Percentiles rank a stretch among this genome's conserved stretches.
phyloP scores from a whole-genome alignment of 1,284 basidiomycete species.

The Apiotrichum montevideense region DNA sequence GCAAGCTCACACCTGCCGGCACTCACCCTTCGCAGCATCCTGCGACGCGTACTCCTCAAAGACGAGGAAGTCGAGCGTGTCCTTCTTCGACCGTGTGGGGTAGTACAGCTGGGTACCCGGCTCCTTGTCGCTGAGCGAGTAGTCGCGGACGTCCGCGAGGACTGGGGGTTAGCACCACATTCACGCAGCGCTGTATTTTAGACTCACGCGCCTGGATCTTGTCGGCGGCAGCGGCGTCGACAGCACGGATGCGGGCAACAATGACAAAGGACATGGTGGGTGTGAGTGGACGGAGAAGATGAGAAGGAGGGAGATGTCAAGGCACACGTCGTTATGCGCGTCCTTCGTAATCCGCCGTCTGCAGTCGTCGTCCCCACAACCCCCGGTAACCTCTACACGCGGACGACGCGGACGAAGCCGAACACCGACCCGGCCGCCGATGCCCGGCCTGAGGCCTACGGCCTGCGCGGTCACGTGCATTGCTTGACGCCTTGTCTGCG shows the following conservation, averaged over 20 bases:
- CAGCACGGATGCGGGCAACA: slow-evolving; percentile 4
- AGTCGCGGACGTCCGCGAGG: slow-evolving; percentile 9
- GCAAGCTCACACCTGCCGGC: not conserved
- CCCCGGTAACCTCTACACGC: no score
- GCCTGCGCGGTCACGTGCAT: no score
- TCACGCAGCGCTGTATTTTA: no score
- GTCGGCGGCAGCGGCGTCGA: slow-evolving; percentile 6
- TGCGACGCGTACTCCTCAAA: slow-evolving; percentile 15
- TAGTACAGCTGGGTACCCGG: slow-evolving; percentile 10
- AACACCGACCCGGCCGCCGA: no score
- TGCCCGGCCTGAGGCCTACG: no score
- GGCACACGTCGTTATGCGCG: no score
- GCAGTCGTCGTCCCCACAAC: no score
- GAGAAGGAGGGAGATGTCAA: no score
- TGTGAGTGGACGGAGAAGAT: not conserved
- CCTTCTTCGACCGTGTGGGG: slow-evolving; percentile 3
- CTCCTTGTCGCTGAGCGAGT: slow-evolving; percentile 8
- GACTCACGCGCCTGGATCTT: slow-evolving; percentile 11
- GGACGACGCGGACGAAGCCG: no score
- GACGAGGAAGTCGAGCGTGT: slow-evolving; percentile 12
- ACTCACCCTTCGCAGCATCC: slow-evolving; percentile 11
- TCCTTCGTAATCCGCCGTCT: no score
- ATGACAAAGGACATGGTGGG: slow-evolving; percentile 8
- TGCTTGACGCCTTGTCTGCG: no score
- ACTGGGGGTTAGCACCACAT: not conserved